Conservation (phyloP, 208 protist genomes). For the Zelonia costaricensis region DNA sequence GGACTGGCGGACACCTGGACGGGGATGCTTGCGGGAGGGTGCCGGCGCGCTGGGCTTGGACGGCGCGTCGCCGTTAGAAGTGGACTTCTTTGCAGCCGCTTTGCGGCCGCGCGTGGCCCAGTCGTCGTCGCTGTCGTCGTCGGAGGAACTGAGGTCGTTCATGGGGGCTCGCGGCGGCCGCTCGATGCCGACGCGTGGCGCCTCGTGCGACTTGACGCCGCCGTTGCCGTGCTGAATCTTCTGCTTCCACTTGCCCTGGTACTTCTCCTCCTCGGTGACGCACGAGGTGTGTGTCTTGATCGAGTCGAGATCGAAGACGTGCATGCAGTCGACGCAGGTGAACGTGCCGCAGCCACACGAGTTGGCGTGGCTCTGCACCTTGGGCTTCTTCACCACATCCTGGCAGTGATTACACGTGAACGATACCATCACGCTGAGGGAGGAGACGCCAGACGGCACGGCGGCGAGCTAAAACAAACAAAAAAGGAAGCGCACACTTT, state of each 20-base stretch:
- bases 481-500: constrained; percentile 2
- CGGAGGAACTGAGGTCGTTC: constrained; percentile 45
- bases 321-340: constrained; percentile 92
- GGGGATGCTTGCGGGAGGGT: constrained; percentile 15
- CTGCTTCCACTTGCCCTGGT: constrained; percentile 81
- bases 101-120: constrained; percentile 35
- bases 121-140: constrained; percentile 37
- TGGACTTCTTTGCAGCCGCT: background rate
- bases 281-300: constrained; percentile 86
- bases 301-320: constrained; percentile 66
- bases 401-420: constrained; percentile 87
- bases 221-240: constrained; percentile 29
- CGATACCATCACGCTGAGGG: constrained; percentile 66
- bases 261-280: constrained; percentile 85
- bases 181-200: constrained; percentile 11
- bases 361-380: constrained; percentile 65
- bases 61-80: background rate
- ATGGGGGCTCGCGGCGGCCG: constrained; percentile 44
- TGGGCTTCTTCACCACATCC: constrained; percentile 92
- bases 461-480: background rate
- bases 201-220: background rate
- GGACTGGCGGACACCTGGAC: constrained; percentile 21
- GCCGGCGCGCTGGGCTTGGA: background rate
- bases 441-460: background rate
- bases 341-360: constrained; percentile 60